Evolutionary conservation across 2,329 filamentous ascomycete species (phyloP).

Genomic region (Aspergillus sp.): DNA sequence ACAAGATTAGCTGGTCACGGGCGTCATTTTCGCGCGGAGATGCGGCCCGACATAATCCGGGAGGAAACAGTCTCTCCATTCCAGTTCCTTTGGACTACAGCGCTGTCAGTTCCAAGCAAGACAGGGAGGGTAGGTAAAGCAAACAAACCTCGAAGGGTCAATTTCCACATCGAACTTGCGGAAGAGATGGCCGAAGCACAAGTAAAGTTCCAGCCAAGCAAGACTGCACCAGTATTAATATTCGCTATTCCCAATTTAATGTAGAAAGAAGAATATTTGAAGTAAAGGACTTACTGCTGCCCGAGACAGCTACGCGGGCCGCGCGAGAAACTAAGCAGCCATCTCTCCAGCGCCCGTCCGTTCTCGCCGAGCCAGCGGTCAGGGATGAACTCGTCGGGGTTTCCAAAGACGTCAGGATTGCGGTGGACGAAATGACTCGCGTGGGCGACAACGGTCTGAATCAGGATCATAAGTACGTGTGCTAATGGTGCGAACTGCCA

Average conservation of each 20-base stretch:
- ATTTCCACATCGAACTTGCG: slow-evolving; percentile 6
- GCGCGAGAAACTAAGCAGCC: slow-evolving; percentile 7
- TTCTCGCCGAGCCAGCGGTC: slow-evolving; percentile 10
- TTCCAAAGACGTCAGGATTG: slow-evolving; percentile 1
- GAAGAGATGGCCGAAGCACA: slow-evolving; percentile 1
- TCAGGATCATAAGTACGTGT: neutral
- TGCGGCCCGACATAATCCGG: slow-evolving; percentile 2
- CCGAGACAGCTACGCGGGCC: slow-evolving; percentile 8
- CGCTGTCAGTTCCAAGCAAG: neutral
- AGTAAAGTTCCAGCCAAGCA: slow-evolving; percentile 6
- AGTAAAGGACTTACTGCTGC: slow-evolving; percentile 1
- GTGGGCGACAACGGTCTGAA: slow-evolving; percentile 2
- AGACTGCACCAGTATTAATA: neutral
- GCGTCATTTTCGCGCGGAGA: slow-evolving; percentile 1
- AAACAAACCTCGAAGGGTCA: slow-evolving; percentile 2
- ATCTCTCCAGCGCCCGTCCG: neutral
- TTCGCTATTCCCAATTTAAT: neutral
- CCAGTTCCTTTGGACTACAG: neutral
- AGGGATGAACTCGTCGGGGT: neutral
- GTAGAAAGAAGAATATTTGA: too few relatives aligned
- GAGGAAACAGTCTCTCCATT: slow-evolving; percentile 6
- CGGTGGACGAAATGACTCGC: slow-evolving; percentile 4
- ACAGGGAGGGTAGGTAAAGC: neutral
- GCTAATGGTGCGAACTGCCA: neutral
- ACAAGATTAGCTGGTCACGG: neutral